A percentile compares a stretch with the other conserved stretches of the same genome.
Conservation (phyloP, 1,284 basidiomycete species). For the Fomes fomentarius region DNA sequence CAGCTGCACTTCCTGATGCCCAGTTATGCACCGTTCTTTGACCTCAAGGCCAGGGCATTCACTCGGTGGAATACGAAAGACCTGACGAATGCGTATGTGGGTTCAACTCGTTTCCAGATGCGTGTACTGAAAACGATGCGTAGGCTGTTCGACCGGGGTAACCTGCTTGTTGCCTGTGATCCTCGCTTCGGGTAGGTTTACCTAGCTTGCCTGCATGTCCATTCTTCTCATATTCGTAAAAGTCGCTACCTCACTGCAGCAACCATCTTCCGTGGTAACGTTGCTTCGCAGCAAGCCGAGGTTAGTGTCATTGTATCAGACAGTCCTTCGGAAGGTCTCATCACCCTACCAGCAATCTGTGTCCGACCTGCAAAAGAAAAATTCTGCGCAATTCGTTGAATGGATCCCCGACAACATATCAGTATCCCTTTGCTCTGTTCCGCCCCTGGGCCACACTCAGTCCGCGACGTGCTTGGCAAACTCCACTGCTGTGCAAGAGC, state of each 20-base stretch:
- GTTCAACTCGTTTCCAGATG: not conserved
- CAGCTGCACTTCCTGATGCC: constrained; percentile 91
- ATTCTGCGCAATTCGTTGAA: constrained; percentile 80
- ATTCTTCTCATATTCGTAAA: not conserved
- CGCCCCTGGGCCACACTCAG: constrained; percentile 79
- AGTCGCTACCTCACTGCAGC: constrained; percentile 88
- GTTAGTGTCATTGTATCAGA: not conserved
- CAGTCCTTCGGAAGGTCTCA: not conserved
- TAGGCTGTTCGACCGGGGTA: constrained; percentile 78
- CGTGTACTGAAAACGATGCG: not conserved
- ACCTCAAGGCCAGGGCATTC: constrained; percentile 66
- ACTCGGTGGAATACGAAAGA: constrained; percentile 67
- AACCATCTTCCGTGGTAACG: constrained; percentile 84
- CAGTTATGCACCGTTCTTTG: constrained; percentile 83
- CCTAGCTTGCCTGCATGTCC: not conserved
- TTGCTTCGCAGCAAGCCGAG: constrained; percentile 80
- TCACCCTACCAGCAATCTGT: constrained; percentile 43
- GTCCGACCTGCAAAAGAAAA: constrained; percentile 66
- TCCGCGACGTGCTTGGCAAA: constrained; percentile 83
- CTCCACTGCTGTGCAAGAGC: constrained; percentile 87
- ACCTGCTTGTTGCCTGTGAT: constrained; percentile 85
- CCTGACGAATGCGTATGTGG: constrained; percentile 73
- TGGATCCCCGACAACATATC: constrained; percentile 89
- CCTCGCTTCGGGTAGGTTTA: constrained; percentile 70
- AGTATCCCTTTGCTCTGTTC: constrained; percentile 80